Evolutionary conservation across 345 rosid species (phyloP), one percentile per base, ranked within the genome.

Genomic region (Gynandropsis gynandra): DNA sequence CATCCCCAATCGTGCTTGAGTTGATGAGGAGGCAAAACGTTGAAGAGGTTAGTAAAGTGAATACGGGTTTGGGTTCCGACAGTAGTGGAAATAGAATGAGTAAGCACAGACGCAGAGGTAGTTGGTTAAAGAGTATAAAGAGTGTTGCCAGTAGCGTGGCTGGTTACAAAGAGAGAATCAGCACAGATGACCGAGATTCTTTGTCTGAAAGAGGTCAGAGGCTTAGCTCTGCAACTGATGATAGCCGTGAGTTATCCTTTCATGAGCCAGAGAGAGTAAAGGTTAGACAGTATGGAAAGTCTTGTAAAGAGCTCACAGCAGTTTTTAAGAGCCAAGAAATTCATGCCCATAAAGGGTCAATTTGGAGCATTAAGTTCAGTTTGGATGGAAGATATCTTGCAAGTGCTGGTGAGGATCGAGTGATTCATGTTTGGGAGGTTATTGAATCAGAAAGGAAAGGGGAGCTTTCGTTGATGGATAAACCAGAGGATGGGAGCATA

Each of bases 161-260:
- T 2, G 85, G 82, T 12, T 56, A 66, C 17, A 87, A 67, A 60
- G 98, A 90, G 75, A 81, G 86, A 57, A 77, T 82, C 18, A 86
- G 90, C 43, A 78, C 90, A 27, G 98, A 90, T 50, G 98, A 81
- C 67, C 78, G 76, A 62, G 96, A 90, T 60, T 81, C 92, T 8
- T 72, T 77, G 1, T 90, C 98, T 0, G 97, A 86, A 56, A 83
- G 69, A 74, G 96, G 90, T 45, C 69, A 85, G 64, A 78, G 98
- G 72, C 86, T 85, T 7, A 83, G 96, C 71, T 86, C 98, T 19
- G 96, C 87, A 14, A 86, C 98, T 2, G 98, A 86, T 78, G 98
- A 90, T 59, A 83, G 95, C 67, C 94, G 85, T 63, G 96, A 90
- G 42, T 71, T 65, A 42, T 78, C 82, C 0, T 83, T 83, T 74